Percentiles rank a stretch among this genome's conserved stretches.
These are phyloP conservation scores for Claviceps fusiformis DNA, from an alignment of 2,329 filamentous ascomycete species.

Conservation along the genomic window DNA sequence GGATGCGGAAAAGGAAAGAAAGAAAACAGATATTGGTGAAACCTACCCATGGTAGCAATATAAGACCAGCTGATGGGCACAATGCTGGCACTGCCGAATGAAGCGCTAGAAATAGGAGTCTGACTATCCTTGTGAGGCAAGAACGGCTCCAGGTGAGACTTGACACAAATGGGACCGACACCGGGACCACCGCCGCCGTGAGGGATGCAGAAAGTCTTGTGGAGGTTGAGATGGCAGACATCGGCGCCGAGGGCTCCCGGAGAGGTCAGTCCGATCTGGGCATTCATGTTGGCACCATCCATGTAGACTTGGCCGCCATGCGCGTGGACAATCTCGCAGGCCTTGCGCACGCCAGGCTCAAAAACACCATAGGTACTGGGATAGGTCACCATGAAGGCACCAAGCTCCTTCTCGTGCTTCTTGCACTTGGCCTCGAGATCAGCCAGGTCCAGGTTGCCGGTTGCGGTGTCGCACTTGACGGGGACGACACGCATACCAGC, in stretches of 20 bases:
- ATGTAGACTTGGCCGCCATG: constrained; percentile 93
- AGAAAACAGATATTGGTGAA: background rate
- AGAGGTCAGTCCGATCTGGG: constrained; percentile 88
- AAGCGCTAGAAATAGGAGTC: constrained; percentile 64
- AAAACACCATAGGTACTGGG: constrained; percentile 92
- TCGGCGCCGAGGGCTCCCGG: constrained; percentile 92
- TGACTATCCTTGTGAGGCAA: constrained; percentile 29
- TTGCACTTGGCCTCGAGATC: constrained; percentile 82
- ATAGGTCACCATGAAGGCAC: constrained; percentile 94
- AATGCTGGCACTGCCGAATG: constrained; percentile 81
- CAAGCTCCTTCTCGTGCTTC: constrained; percentile 73
- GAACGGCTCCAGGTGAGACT: constrained; percentile 62
- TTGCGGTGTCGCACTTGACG: constrained; percentile 77
- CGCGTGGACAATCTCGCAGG: constrained; percentile 72
- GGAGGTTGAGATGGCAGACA: constrained; percentile 91
- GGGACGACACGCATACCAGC: constrained; percentile 88
- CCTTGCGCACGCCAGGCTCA: constrained; percentile 76
- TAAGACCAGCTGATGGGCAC: constrained; percentile 92
- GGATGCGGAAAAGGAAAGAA: background rate
- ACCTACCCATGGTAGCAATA: constrained; percentile 78
- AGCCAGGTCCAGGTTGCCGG: constrained; percentile 76
- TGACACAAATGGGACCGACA: constrained; percentile 87
- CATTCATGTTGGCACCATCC: constrained; percentile 98
- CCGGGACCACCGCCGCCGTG: constrained; percentile 91
- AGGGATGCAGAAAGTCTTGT: constrained; percentile 98